Evolutionary conservation across 225 moss, liverwort and hornwort genomes (phyloP).

Genomic region (Climacium dendroides): DNA sequence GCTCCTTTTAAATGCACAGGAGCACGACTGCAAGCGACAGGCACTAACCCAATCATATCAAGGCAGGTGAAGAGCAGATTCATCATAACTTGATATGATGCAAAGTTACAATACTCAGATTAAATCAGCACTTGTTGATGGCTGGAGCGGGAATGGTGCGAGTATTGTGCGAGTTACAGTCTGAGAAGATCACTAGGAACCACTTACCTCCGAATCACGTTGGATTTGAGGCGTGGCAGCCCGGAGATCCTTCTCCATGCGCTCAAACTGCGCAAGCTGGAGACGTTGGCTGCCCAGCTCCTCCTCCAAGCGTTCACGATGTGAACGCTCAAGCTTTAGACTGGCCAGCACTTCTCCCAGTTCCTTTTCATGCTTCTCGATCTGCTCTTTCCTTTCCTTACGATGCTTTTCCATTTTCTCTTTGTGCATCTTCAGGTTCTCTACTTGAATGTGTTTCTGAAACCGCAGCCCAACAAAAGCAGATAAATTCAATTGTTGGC

Average conservation of each 20-base stretch:
- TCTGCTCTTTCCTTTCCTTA: conserved; percentile 20
- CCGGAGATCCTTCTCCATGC: conserved; percentile 20
- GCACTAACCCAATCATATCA: not conserved
- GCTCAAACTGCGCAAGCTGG: conserved; percentile 16
- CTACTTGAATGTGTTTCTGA: conserved; percentile 23
- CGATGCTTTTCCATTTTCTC: conserved; percentile 31
- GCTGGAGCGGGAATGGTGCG: not conserved
- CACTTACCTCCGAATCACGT: conserved; percentile 13
- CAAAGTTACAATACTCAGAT: not conserved
- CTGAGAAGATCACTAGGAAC: not conserved
- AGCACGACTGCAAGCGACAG: not conserved
- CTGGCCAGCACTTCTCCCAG: conserved; percentile 12
- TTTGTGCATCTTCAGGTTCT: conserved; percentile 29
- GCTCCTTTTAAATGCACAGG: too few relatives aligned
- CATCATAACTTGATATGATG: not conserved
- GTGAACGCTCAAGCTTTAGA: conserved; percentile 10
- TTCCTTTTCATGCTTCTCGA: conserved; percentile 17
- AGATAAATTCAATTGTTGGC: not conserved
- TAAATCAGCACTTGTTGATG: not conserved
- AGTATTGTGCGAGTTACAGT: not conserved
- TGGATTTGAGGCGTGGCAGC: conserved; percentile 5
- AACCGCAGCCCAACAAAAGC: not conserved
- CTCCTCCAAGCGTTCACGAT: conserved; percentile 27
- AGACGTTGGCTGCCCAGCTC: conserved; percentile 22
- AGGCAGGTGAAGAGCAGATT: too few relatives aligned